Evolutionary conservation across 306 rosid genomes (phyloP), one percentile per base, ranked within the genome.

Genomic region (Hippophae tibetana): DNA sequence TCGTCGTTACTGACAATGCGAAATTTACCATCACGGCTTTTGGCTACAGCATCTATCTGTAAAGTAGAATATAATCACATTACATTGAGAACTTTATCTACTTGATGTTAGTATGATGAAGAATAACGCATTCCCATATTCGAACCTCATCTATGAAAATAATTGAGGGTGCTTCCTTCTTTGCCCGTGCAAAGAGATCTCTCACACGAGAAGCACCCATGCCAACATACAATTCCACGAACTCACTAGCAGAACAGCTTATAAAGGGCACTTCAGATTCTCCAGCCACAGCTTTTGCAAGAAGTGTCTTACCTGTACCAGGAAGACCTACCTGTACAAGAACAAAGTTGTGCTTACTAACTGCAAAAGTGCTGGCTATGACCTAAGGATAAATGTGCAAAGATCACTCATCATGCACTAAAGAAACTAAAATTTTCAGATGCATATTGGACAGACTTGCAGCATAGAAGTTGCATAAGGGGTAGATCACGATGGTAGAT

Each of bases 181-280:
- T 92, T 73, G 99, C 99, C 62, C 93, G 84, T 59, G 99, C 96
- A 86, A 92, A 92, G 69, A 92, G 93, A 79, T 92, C 99, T 74
- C 99, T 85, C 72, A 92, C 99, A 63, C 99, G 99, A 68, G 99
- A 92, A 71, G 99, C 99, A 73, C 99, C 99, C 99, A 92, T 92
- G 69, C 99, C 99, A 61, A 92, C 96, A 83, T 88, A 92, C 69
- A 92, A 78, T 79, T 92, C 99, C 40, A 92, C 99, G 67, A 92
- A 92, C 80, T 92, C 99, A 77, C 99, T 92, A 40, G 99, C 99
- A 54, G 99, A 92, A 76, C 99, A 92, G 69, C 95, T 92, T 70
- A 88, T 76, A 69, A 92, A 92, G 56, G 99, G 99, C 26, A 92
- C 99, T 55, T 92, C 99, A 69, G 99, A 96, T 72, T 92, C 99